Conservation (phyloP, 1,284 basidiomycete species). For the Puccinia coronata region DNA sequence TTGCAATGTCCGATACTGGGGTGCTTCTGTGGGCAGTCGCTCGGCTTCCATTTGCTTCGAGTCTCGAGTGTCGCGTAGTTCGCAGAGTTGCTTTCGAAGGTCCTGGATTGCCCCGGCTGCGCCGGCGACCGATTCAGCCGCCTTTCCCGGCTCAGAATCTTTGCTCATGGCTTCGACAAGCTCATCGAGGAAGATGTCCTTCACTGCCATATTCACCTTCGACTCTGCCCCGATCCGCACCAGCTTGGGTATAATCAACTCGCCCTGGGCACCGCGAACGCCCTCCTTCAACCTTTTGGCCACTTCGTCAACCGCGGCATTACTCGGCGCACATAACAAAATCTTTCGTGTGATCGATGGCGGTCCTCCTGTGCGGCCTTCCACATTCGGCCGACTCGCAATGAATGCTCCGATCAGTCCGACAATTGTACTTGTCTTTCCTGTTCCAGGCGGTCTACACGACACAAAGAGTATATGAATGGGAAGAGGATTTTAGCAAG, state of each 20-base stretch:
- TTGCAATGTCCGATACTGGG: constrained; percentile 62
- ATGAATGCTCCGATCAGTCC: constrained; percentile 85
- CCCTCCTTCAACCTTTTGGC: constrained; percentile 82
- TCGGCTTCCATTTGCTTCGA: constrained; percentile 68
- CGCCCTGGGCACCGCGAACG: constrained; percentile 67
- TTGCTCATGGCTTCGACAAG: constrained; percentile 75
- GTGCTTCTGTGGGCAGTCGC: constrained; percentile 55
- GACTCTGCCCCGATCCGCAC: constrained; percentile 84
- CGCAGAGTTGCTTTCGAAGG: constrained; percentile 70
- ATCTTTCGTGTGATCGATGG: constrained; percentile 66
- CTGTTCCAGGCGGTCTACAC: constrained; percentile 88
- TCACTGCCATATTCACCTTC: constrained; percentile 77
- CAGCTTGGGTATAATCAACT: constrained; percentile 69
- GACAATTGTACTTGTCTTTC: constrained; percentile 97
- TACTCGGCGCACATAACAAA: constrained; percentile 93
- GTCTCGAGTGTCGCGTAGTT: constrained; percentile 67
- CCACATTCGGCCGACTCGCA: constrained; percentile 64
- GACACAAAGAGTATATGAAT: constrained; percentile 27
- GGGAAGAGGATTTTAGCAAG: not conserved
- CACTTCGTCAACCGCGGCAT: constrained; percentile 97
- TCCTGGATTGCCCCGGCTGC: constrained; percentile 62
- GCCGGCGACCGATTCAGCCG: constrained; percentile 50
- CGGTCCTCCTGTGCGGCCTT: constrained; percentile 50
- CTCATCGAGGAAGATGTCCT: constrained; percentile 82
- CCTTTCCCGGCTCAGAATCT: constrained; percentile 48